phyloP scores from a whole-genome alignment of 371 early-diverging fungal genomes.

The Synchytrium microbalum region DNA sequence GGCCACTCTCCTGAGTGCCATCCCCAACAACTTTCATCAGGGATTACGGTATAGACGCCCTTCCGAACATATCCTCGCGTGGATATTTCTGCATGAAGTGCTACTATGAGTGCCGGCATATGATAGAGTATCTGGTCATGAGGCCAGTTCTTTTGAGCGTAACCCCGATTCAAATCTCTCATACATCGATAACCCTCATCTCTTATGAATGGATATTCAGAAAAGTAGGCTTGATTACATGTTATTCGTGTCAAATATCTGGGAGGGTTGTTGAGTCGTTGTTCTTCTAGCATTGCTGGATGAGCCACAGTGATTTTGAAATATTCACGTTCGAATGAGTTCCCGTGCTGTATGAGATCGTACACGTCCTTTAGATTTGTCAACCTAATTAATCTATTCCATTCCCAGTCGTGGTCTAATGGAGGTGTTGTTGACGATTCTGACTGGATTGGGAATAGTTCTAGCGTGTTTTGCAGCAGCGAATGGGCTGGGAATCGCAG shows the following conservation, averaged over 20 bases:
- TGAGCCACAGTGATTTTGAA: neutral
- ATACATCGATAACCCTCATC: conserved; percentile 7
- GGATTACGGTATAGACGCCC: neutral
- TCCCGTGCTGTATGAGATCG: neutral
- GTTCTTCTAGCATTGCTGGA: neutral
- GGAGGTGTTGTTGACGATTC: neutral
- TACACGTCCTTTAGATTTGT: neutral
- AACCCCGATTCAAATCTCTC: conserved; percentile 1
- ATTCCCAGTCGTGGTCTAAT: neutral
- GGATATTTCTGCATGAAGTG: neutral
- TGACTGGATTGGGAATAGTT: neutral
- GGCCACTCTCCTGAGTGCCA: conserved; percentile 4
- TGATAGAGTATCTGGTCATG: neutral
- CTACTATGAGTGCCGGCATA: neutral
- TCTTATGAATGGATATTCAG: conserved; percentile 7
- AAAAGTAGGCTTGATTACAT: neutral
- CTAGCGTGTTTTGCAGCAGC: neutral
- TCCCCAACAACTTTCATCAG: conserved; percentile 4
- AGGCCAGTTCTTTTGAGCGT: neutral
- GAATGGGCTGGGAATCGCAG: neutral
- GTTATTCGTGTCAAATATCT: neutral
- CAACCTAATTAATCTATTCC: neutral
- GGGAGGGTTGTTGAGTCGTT: neutral
- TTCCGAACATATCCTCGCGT: conserved; percentile 2
- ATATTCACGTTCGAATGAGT: neutral